Evolutionary conservation across 2,329 filamentous ascomycete genomes (phyloP), one percentile per base, ranked within the genome.

Genomic region (Sclerotinia borealis): DNA sequence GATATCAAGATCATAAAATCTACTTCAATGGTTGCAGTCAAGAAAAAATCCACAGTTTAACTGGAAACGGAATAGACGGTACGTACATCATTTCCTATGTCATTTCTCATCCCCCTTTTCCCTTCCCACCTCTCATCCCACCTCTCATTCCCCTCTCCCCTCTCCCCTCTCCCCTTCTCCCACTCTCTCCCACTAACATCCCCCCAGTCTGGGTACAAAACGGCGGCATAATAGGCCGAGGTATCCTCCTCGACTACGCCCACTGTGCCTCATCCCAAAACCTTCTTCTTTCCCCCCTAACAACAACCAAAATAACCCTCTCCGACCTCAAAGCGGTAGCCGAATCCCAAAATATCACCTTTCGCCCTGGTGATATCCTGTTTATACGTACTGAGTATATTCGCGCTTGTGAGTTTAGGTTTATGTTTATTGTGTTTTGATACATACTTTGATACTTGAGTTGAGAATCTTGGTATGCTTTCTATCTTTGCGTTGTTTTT

Each of bases 221-320:
- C 13, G 80, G 80, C 37, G 80, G 80, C 41, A 77, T 84, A 8
- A 79, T 79, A 2, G 81, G 81, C 3, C 77, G 82, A 0, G 81
- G 81, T 25, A 75, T 84, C 2, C 73, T 84, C 0, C 72, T 84
- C 0, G 84, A 87, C 70, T 85, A 80, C 61, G 59, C 61, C 19
- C 34, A 52, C 11, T 91, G 87, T 81, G 85, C 86, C 2, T 77
- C 78, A 22, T 75, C 76, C 43, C 79, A 85, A 51, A 81, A 80
- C 39, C 81, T 87, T 60, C 69, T 78, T 54, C 84, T 84, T 43
- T 80, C 87, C 64, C 76, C 85, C 1, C 79, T 82, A 66, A 85
- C 83, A 43, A 67, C 52, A 11, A 68, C 61, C 6, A 59, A 66
- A 27, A 74, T 75, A 47, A 56, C 72, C 1, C 59, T 73, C 7